These are phyloP conservation scores for Aquilaria agallochum DNA, from an alignment of 441 rosid species.

Conservation along the genomic window DNA sequence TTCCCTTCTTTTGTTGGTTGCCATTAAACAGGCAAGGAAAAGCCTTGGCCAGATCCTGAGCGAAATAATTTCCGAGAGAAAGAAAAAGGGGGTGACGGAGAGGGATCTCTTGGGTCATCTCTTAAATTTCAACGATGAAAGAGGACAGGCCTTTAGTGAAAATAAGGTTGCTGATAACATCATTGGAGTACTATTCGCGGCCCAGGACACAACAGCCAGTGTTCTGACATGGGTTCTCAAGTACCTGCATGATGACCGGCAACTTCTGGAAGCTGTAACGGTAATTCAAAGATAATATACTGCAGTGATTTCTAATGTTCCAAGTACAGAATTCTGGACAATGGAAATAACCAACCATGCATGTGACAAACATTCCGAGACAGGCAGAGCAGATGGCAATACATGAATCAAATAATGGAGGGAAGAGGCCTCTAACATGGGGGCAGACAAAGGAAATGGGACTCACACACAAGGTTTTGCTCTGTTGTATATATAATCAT, in stretches of 20 bases:
- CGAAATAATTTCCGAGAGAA: slow-evolving; percentile 59
- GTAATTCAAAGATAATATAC: slow-evolving; percentile 23
- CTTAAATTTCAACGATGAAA: slow-evolving; percentile 43
- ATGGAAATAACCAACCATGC: not conserved
- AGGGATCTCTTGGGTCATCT: slow-evolving; percentile 57
- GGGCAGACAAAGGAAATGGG: slow-evolving; percentile 82
- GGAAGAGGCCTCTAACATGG: slow-evolving; percentile 62
- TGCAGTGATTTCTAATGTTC: not conserved
- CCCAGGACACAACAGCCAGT: slow-evolving; percentile 96
- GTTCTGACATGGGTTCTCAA: slow-evolving; percentile 86
- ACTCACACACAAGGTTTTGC: slow-evolving; percentile 56
- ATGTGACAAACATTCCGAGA: slow-evolving; percentile 5
- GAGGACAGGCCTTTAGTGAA: slow-evolving; percentile 37
- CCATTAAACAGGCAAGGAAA: slow-evolving; percentile 60
- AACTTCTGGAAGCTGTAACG: slow-evolving; percentile 73
- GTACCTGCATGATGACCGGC: slow-evolving; percentile 62
- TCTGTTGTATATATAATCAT: not conserved
- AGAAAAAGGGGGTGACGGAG: slow-evolving; percentile 51
- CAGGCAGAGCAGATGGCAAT: slow-evolving; percentile 79
- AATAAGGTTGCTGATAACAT: slow-evolving; percentile 75
- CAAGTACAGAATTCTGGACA: not conserved
- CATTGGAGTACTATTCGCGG: slow-evolving; percentile 97
- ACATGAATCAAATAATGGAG: slow-evolving; percentile 40
- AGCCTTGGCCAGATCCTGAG: slow-evolving; percentile 47
- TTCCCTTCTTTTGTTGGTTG: not conserved